Evolutionary conservation across 805 yeast species (phyloP), one percentile per base, ranked within the genome.

Genomic region (Cephaloascus fragrans): DNA sequence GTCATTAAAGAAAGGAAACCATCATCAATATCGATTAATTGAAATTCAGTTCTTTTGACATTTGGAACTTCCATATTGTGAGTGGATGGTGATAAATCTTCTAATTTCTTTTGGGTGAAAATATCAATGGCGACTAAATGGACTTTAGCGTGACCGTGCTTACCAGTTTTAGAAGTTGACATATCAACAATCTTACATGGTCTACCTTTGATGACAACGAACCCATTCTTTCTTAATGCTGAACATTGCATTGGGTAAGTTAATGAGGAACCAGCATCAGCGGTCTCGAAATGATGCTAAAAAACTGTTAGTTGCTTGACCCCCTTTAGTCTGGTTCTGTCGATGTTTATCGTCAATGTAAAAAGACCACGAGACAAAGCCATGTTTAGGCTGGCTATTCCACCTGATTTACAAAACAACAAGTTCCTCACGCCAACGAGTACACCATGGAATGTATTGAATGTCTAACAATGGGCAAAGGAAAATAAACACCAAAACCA

Each of bases 81-180:
- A 76, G 98, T 93, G 50, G 98, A 93, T 74, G 98, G 98, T 56
- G 98, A 93, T 69, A 93, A 84, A 75, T 93, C 98, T 82, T 93
- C 98, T 71, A 89, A 82, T 80, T 93, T 93, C 89, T 93, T 93
- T 71, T 86, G 84, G 61, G 98, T 93, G 90, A 93, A 93, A 70
- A 93, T 90, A 71, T 93, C 98, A 59, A 85, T 81, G 66, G 97
- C 97, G 55, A 93, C 97, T 75, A 93, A 80, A 75, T 93, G 97
- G 71, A 93, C 98, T 82, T 93, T 93, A 69, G 98, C 98, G 93
- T 93, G 98, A 77, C 98, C 98, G 84, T 93, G 98, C 97, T 93
- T 93, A 76, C 98, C 98, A 59, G 98, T 93, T 84, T 93, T 93
- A 63, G 98, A 93, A 64, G 98, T 93, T 49, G 98, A 93, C 98